Percentiles rank a stretch among this genome's conserved stretches.
phyloP scores from a whole-genome alignment of 371 early-diverging fungal species.

The Syncephalastrum monosporum region DNA sequence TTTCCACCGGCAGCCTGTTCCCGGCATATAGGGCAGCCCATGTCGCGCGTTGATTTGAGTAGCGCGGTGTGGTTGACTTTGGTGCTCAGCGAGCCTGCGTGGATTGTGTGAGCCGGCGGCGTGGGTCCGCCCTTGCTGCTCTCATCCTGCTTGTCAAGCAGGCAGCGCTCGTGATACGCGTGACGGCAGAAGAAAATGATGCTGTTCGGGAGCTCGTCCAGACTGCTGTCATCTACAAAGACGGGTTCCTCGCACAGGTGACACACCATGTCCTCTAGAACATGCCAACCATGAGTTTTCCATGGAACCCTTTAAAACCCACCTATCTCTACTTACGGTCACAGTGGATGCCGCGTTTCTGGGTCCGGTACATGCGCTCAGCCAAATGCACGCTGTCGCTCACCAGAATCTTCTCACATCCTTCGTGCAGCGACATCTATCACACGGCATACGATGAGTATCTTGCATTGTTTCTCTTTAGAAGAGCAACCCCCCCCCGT shows the following conservation, averaged over 20 bases:
- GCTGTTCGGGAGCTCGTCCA: constrained; percentile 35
- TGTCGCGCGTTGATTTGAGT: constrained; percentile 47
- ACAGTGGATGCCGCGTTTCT: constrained; percentile 68
- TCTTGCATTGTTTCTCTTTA: neutral
- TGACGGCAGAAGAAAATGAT: constrained; percentile 79
- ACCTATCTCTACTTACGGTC: constrained; percentile 30
- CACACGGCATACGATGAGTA: neutral
- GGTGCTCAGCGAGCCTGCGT: constrained; percentile 34
- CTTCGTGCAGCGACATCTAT: constrained; percentile 75
- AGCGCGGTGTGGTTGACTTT: constrained; percentile 59
- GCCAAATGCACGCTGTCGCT: constrained; percentile 82
- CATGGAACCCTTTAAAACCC: neutral
- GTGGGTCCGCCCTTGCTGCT: constrained; percentile 3
- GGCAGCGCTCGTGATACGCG: constrained; percentile 68
- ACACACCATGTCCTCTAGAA: constrained; percentile 59
- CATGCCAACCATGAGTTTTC: constrained; percentile 1
- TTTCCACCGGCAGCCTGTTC: constrained; percentile 56
- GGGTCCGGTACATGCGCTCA: constrained; percentile 69
- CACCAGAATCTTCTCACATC: constrained; percentile 83
- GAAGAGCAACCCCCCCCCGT: neutral
- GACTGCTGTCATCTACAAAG: constrained; percentile 35
- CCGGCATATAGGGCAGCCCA: constrained; percentile 56
- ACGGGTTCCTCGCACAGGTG: constrained; percentile 61
- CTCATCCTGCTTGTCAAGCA: constrained; percentile 29
- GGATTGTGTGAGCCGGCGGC: constrained; percentile 22